Conservation (phyloP, 257 asterid species). For the Plectranthus barbatus region DNA sequence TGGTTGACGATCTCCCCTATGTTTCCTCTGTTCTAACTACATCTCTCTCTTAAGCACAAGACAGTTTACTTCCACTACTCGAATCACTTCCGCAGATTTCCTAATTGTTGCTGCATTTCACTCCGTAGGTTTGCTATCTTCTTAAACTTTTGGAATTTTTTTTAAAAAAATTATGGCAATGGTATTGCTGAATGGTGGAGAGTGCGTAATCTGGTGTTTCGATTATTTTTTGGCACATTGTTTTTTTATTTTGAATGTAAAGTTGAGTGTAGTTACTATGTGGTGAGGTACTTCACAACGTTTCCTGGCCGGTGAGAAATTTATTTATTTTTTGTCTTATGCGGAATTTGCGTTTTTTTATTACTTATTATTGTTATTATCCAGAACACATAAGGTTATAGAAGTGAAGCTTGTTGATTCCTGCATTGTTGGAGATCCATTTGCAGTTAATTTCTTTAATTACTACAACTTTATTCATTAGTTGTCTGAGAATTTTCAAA, state of each 20-base stretch:
- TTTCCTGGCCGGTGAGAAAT: not conserved
- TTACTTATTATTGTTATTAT: not conserved
- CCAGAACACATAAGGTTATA: not conserved
- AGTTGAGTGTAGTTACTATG: not conserved
- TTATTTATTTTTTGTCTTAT: not conserved
- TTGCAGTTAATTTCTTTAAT: not conserved
- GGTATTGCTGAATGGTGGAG: slow-evolving; percentile 1
- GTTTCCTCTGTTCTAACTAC: slow-evolving; percentile 19
- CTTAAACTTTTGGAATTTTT: not conserved
- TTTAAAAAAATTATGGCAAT: not conserved
- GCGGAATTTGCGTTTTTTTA: not conserved
- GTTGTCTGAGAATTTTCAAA: not conserved
- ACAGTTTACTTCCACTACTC: no score
- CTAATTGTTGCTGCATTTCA: slow-evolving; percentile 2
- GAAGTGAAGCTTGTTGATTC: slow-evolving; percentile 8
- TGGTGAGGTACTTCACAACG: not conserved
- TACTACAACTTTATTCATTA: not conserved
- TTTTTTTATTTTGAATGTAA: not conserved
- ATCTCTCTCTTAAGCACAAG: not conserved
- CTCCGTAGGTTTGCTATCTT: slow-evolving; percentile 8
- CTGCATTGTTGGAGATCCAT: slow-evolving; percentile 5
- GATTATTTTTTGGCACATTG: not conserved
- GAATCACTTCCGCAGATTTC: slow-evolving; percentile 21
- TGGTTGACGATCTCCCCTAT: slow-evolving; percentile 51
- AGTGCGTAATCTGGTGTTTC: slow-evolving; percentile 5